A percentile compares a stretch with the other conserved stretches of the same genome.
These are phyloP conservation scores for Cajanus cajan DNA, from an alignment of 306 rosid genomes.

Conservation along the genomic window DNA sequence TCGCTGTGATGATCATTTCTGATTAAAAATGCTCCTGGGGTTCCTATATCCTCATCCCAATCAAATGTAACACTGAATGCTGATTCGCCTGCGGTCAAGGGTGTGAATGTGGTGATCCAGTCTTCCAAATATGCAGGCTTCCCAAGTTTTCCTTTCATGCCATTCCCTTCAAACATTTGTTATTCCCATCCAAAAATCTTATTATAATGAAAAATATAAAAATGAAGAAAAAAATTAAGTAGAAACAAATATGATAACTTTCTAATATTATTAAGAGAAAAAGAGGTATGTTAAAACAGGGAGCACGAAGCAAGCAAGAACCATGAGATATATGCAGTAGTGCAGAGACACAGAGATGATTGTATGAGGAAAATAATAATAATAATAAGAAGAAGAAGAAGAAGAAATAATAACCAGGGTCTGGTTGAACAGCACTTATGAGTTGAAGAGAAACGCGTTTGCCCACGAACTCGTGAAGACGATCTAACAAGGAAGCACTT, in stretches of 20 bases:
- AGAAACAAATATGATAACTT: no score
- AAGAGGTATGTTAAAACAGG: no score
- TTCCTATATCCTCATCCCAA: conserved; percentile 58
- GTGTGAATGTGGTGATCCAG: conserved; percentile 53
- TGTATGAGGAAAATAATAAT: no score
- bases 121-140: conserved; percentile 56
- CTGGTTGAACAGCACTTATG: conserved; percentile 48
- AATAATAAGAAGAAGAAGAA: no score
- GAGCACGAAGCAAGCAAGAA: no score
- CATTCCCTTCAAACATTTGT: conserved; percentile 39
- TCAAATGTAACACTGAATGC: conserved; percentile 56
- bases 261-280: no score
- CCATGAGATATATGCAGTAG: no score
- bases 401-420: conserved; percentile 36
- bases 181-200: no score
- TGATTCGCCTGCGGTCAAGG: conserved; percentile 50
- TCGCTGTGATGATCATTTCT: conserved; percentile 67
- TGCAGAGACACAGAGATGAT: no score
- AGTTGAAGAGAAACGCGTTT: conserved; percentile 56
- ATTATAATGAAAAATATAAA: no score
- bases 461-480: conserved; percentile 60
- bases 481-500: conserved; percentile 50
- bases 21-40: conserved; percentile 74
- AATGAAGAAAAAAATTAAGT: no score
- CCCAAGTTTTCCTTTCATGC: conserved; percentile 58